Conservation (phyloP, 108 stramenopile species). For the Skeletonema costatum region DNA sequence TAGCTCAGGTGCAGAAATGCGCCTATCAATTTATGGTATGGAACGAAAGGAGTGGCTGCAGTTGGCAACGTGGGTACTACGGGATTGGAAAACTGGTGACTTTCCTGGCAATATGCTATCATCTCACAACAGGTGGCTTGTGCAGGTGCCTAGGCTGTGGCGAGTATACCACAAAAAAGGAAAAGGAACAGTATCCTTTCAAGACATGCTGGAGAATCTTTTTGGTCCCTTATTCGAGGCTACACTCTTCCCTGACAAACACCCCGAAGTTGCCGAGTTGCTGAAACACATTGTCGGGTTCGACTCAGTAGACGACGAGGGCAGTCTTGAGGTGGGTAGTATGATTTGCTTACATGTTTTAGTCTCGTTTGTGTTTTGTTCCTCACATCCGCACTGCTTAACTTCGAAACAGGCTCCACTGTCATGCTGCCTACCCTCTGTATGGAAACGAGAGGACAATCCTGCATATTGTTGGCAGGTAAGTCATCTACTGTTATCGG, state of each 20-base stretch:
- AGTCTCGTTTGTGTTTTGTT: background rate
- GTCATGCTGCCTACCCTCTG: constrained; percentile 59
- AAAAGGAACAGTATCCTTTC: constrained; percentile 57
- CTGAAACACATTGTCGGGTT: constrained; percentile 96
- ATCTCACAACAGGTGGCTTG: constrained; percentile 97
- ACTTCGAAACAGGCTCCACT: constrained; percentile 53
- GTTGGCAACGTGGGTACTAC: constrained; percentile 83
- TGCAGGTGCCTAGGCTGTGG: constrained; percentile 97
- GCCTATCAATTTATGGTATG: constrained; percentile 97
- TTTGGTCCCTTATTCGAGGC: constrained; percentile 98
- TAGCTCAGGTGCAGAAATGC: constrained; percentile 92
- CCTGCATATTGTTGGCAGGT: constrained; percentile 91
- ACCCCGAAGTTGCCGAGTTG: constrained; percentile 94
- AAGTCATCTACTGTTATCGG: background rate
- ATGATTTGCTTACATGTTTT: background rate
- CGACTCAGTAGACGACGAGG: constrained; percentile 99
- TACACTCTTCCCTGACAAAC: constrained; percentile 89
- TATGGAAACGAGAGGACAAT: constrained; percentile 86
- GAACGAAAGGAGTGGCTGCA: constrained; percentile 92
- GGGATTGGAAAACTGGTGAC: constrained; percentile 70
- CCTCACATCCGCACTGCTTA: background rate
- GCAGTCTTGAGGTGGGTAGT: constrained; percentile 72
- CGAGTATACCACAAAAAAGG: constrained; percentile 87
- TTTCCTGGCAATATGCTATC: constrained; percentile 88
- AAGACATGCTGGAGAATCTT: constrained; percentile 96